Conservation (phyloP, 495 filamentous ascomycete genomes). For the Penicillium daleae region DNA sequence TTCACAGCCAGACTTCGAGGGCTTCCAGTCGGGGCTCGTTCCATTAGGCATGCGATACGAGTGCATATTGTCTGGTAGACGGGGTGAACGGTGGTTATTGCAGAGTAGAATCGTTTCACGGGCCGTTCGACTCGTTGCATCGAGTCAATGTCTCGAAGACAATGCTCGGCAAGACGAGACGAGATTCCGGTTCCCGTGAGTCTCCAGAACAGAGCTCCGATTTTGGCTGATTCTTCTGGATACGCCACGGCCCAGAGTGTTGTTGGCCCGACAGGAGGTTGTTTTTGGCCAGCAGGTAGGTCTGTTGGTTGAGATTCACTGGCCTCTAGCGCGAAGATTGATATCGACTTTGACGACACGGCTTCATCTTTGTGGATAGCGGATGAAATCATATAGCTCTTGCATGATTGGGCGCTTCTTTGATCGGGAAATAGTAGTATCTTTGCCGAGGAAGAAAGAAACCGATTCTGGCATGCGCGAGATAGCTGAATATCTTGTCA, state of each 20-base stretch:
- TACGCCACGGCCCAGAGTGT: slow-evolving; percentile 3
- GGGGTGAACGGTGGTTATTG: neutral
- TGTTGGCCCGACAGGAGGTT: neutral
- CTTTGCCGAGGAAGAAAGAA: neutral
- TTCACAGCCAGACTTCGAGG: neutral
- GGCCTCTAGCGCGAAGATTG: slow-evolving; percentile 1
- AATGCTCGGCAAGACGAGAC: slow-evolving; percentile 11
- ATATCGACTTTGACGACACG: neutral
- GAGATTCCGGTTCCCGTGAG: slow-evolving; percentile 20
- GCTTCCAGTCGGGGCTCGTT: neutral
- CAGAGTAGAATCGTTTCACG: slow-evolving; percentile 2
- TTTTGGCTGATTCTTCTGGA: neutral
- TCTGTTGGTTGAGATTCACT: neutral
- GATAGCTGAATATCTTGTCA: neutral
- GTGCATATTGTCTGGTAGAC: slow-evolving; percentile 10
- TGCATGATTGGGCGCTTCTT: neutral
- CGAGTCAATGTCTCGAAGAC: neutral
- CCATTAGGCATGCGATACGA: slow-evolving; percentile 11
- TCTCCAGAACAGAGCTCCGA: slow-evolving; percentile 14
- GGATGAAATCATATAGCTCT: neutral
- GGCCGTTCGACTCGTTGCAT: neutral
- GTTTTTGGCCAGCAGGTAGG: neutral
- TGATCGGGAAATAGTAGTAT: neutral
- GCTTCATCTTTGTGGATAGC: neutral
- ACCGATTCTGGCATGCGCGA: neutral